A percentile compares a stretch with the other conserved stretches of the same genome.
phyloP scores from a whole-genome alignment of 139 green algal genomes.

The Closterium sp. region DNA sequence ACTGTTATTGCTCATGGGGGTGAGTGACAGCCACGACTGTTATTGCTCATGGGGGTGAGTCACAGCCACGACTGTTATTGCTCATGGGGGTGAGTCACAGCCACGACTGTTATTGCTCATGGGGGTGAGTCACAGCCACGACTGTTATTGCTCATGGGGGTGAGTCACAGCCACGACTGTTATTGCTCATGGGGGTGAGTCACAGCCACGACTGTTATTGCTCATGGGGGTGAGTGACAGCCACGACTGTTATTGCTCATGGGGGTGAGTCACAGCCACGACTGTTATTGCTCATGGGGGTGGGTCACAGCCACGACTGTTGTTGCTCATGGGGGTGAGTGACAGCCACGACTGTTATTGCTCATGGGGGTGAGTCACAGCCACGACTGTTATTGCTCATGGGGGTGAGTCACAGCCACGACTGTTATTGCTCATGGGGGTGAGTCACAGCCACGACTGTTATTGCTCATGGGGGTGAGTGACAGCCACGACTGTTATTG shows the following conservation, averaged over 20 bases:
- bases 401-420: background rate
- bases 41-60: no score
- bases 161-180: no score
- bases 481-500: background rate
- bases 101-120: no score
- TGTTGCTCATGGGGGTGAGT: no score
- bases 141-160: background rate
- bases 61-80: background rate
- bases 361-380: background rate
- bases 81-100: background rate
- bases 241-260: no score
- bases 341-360: background rate
- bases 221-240: background rate
- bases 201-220: background rate
- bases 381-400: no score
- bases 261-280: background rate
- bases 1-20: background rate
- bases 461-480: no score
- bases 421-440: background rate
- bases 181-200: no score
- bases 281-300: background rate
- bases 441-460: no score
- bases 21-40: no score
- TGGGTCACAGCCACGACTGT: no score
- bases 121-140: background rate